phyloP scores from a whole-genome alignment of 495 filamentous ascomycete species.

The Xylaria flabelliformis region DNA sequence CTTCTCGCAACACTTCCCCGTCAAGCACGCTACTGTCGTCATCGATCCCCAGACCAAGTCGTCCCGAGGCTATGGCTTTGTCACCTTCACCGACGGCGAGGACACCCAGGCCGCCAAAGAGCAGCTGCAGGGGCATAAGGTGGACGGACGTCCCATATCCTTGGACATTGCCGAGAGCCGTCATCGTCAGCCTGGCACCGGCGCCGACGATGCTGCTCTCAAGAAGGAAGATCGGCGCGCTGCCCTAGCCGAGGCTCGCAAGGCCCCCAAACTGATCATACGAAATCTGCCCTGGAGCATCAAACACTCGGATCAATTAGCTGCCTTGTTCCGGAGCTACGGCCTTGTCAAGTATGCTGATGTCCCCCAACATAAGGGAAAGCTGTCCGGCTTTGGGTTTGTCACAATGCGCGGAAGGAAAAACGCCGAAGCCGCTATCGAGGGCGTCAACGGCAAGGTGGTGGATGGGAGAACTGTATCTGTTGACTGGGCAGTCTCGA shows the following conservation, averaged over 20 bases:
- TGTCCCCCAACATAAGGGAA: slow-evolving; percentile 76
- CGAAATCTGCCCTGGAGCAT: slow-evolving; percentile 97
- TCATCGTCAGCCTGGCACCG: slow-evolving; percentile 66
- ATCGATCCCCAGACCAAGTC: slow-evolving; percentile 78
- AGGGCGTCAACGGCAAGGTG: slow-evolving; percentile 83
- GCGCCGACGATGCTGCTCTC: slow-evolving; percentile 44
- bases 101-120: slow-evolving; percentile 81
- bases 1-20: slow-evolving; percentile 91
- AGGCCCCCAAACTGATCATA: slow-evolving; percentile 86
- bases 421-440: slow-evolving; percentile 90
- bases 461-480: slow-evolving; percentile 86
- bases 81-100: slow-evolving; percentile 91
- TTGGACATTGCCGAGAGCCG: slow-evolving; percentile 88
- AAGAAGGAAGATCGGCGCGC: slow-evolving; percentile 65
- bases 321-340: slow-evolving; percentile 77
- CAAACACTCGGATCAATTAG: slow-evolving; percentile 80
- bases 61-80: slow-evolving; percentile 93
- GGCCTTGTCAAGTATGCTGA: slow-evolving; percentile 86
- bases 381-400: slow-evolving; percentile 88
- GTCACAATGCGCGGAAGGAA: slow-evolving; percentile 85
- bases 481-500: slow-evolving; percentile 97
- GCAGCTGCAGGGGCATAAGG: slow-evolving; percentile 73
- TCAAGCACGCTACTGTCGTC: slow-evolving; percentile 93
- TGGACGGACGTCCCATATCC: slow-evolving; percentile 80
- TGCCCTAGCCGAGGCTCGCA: slow-evolving; percentile 59